Evolutionary conservation across 1,284 basidiomycete species (phyloP), one percentile per base, ranked within the genome.

Genomic region (Ceratobasidium papillatum): DNA sequence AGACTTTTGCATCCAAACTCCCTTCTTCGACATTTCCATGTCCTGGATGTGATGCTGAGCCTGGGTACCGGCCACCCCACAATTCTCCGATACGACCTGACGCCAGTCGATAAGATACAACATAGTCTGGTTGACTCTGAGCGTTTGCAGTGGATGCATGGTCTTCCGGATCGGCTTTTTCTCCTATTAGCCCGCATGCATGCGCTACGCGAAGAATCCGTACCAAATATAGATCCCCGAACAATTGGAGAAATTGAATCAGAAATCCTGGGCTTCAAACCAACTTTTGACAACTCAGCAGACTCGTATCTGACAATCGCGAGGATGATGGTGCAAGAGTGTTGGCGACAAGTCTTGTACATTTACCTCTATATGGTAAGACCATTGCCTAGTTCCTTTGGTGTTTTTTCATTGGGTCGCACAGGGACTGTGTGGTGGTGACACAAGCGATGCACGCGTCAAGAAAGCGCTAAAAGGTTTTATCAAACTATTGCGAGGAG

Each of bases 301-400:
- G 34, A 69, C 38, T 38, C 66, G 14, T 58, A 32, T 32, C 45
- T 69, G 38, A 54, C 52, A 1, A 38, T 69, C 9, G 66, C 52
- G 27, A 52, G 66, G 25, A 8, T 69, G 12, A 30, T 54, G 51
- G 66, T 69, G 5, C 66, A 69, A 54, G 66, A 69, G 52, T 58
- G 49, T 27, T 69, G 66, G 66, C 22, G 66, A 17, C 66, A 61
- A 25, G 59, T 36, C 12, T 11, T 43, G 22, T 69, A 43, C 19
- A 69, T 56, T n/a, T 69, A 43, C n/a, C 34, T 61, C 59, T 61
- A 61, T 12, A 61, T 61, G 59, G 59, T 61, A n/a, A 25, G 59
- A n/a, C 22, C 38, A 25, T 4, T 4, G 19, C 32, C 5, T 41
- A 11, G 22, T 12, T 34, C 12, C 19, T 12, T 61, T 14, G 11